Conservation (phyloP, 1,284 basidiomycete species). For the Pseudozyma pruni region DNA sequence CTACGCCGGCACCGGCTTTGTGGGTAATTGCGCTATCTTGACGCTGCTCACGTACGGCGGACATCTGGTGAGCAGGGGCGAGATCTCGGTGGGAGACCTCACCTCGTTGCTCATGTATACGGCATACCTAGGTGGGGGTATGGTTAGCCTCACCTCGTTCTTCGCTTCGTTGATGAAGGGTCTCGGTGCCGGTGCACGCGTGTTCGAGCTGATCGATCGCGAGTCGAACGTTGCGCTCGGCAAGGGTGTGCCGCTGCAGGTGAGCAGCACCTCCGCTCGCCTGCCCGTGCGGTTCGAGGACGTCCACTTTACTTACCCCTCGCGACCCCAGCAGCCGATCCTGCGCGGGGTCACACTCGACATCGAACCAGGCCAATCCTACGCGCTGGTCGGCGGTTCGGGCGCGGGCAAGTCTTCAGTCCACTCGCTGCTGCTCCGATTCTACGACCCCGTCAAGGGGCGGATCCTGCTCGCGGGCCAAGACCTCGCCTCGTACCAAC, state of each 20-base stretch:
- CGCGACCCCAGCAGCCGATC: conserved; percentile 66
- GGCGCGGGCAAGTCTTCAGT: conserved; percentile 80
- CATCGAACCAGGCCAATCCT: conserved; percentile 66
- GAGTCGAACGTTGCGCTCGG: conserved; percentile 62
- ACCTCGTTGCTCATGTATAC: conserved; percentile 88
- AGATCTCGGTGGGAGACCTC: conserved; percentile 75
- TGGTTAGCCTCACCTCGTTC: conserved; percentile 69
- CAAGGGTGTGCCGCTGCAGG: conserved; percentile 35
- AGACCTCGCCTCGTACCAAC: conserved; percentile 86
- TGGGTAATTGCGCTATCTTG: conserved; percentile 90
- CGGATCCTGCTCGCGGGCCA: conserved; percentile 84
- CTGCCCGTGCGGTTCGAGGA: conserved; percentile 68
- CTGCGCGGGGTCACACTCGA: conserved; percentile 68
- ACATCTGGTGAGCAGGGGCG: conserved; percentile 84
- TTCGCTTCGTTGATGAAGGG: conserved; percentile 73
- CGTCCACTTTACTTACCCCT: conserved; percentile 69
- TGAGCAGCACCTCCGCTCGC: conserved; percentile 9
- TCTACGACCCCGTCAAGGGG: conserved; percentile 89
- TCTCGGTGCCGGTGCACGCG: conserved; percentile 88
- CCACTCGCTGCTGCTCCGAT: conserved; percentile 86
- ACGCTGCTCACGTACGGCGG: conserved; percentile 93
- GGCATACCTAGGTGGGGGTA: conserved; percentile 80
- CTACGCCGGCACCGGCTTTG: conserved; percentile 87
- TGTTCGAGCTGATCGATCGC: conserved; percentile 90
- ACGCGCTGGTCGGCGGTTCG: conserved; percentile 68